A percentile compares a stretch with the other conserved stretches of the same genome.
Conservation (phyloP, 768 basidiomycete species). For the Russula abietina region DNA sequence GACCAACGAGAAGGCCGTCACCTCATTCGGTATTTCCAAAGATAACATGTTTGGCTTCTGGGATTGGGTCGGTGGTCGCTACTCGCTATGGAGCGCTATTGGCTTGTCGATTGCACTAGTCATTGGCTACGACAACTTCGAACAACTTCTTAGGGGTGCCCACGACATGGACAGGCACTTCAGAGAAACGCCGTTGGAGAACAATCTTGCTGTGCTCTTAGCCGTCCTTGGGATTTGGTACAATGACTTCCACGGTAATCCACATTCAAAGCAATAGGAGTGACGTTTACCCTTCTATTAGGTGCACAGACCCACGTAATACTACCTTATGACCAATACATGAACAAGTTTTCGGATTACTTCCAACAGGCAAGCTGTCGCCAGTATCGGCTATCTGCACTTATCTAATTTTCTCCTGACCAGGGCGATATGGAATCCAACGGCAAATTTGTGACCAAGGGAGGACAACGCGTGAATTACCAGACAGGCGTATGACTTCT, state of each 20-base stretch:
- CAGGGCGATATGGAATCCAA: conserved; percentile 99
- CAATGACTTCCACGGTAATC: conserved; percentile 87
- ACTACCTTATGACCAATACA: conserved; percentile 96
- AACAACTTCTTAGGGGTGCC: conserved; percentile 81
- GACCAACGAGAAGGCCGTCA: conserved; percentile 92
- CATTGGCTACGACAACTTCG: conserved; percentile 93
- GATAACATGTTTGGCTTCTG: conserved; percentile 99
- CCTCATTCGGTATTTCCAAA: conserved; percentile 83
- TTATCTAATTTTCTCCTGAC: neutral
- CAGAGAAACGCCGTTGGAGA: conserved; percentile 76
- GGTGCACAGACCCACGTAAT: conserved; percentile 92
- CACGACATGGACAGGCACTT: conserved; percentile 99
- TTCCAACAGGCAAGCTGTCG: conserved; percentile 74
- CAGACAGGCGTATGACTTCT: conserved; percentile 77
- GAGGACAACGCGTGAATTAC: conserved; percentile 87
- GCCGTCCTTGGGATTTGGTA: conserved; percentile 95
- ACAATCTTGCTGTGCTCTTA: conserved; percentile 87
- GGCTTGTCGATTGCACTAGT: conserved; percentile 90
- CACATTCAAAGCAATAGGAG: neutral
- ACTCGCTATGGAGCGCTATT: conserved; percentile 98
- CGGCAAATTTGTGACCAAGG: conserved; percentile 94
- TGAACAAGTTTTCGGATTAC: conserved; percentile 99
- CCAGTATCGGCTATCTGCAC: neutral
- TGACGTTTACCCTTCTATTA: conserved; percentile 27
- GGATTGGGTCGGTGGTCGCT: conserved; percentile 99